Conservation (phyloP, 106 monocot species). For the Acorus calamus region DNA sequence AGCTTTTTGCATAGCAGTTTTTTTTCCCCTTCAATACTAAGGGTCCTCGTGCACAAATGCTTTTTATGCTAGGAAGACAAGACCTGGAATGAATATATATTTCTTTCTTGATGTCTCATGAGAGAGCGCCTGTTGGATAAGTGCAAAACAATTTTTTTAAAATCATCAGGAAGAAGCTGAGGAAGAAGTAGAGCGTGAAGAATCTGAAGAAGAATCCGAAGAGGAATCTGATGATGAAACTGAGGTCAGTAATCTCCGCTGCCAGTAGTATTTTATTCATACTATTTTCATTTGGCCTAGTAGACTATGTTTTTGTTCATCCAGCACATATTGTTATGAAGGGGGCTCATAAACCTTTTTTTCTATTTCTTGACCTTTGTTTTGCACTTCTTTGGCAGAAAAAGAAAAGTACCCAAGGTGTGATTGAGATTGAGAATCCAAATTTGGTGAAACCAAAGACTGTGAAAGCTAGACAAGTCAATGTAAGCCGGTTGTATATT, state of each 20-base stretch:
- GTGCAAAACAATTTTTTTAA: background rate
- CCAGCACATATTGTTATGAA: no score
- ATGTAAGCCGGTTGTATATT: conserved; percentile 45
- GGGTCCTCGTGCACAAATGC: no score
- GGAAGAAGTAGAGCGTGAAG: conserved; percentile 24
- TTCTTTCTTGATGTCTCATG: no score
- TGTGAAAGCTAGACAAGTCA: conserved; percentile 67
- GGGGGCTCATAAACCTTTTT: no score
- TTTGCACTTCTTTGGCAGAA: conserved; percentile 39
- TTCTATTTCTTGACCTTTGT: background rate
- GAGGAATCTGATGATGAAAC: conserved; percentile 41
- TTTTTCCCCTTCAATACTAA: no score
- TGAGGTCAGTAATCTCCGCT: conserved; percentile 12
- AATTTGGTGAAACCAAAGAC: conserved; percentile 74
- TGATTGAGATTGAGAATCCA: conserved; percentile 79
- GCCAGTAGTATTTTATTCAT: no score
- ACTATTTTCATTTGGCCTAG: no score
- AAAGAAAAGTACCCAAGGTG: conserved; percentile 67
- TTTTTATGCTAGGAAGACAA: no score
- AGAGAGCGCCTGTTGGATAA: no score
- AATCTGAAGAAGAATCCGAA: conserved; percentile 46
- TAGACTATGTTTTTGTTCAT: no score
- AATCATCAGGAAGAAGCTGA: conserved; percentile 38
- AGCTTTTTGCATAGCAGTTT: no score
- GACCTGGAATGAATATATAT: no score